phyloP scores from a whole-genome alignment of 805 yeast genomes.

The Candida bentonensis region DNA sequence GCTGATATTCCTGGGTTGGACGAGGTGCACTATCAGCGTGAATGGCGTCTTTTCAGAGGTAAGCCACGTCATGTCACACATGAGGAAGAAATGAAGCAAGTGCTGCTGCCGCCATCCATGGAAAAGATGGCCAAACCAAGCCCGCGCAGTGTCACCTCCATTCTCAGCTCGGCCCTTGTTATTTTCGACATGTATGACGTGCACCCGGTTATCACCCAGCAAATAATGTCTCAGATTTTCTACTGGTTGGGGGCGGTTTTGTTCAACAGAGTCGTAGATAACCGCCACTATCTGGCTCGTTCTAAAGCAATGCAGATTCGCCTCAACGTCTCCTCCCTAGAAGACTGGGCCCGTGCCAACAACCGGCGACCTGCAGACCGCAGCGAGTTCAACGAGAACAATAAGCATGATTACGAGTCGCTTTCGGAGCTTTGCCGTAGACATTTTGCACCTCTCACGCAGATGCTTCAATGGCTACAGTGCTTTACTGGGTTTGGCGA shows the following conservation, averaged over 20 bases:
- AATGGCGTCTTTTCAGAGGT: conserved; percentile 45
- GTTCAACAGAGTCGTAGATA: conserved; percentile 59
- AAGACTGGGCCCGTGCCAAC: conserved; percentile 82
- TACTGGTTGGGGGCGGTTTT: conserved; percentile 62
- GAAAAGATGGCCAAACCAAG: conserved; percentile 73
- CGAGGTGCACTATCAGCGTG: conserved; percentile 61
- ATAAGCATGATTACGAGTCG: conserved; percentile 34
- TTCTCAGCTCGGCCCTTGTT: conserved; percentile 76
- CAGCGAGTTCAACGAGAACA: conserved; percentile 12
- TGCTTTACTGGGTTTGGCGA: conserved; percentile 59
- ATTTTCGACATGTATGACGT: conserved; percentile 72
- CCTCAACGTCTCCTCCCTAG: conserved; percentile 69
- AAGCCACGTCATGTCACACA: conserved; percentile 31
- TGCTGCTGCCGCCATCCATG: conserved; percentile 68
- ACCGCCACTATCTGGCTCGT: conserved; percentile 60
- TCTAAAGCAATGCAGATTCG: conserved; percentile 81
- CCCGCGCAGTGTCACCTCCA: conserved; percentile 72
- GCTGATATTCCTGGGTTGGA: conserved; percentile 74
- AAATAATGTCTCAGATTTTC: conserved; percentile 62
- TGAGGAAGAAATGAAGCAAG: conserved; percentile 60
- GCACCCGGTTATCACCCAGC: conserved; percentile 63
- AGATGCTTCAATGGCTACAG: conserved; percentile 82
- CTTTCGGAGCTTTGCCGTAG: conserved; percentile 49
- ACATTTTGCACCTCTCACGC: conserved; percentile 60
- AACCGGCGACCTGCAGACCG: conserved; percentile 33